Percentiles rank a stretch among this genome's conserved stretches.
Evolutionary conservation across 192 early-diverging fungal species (phyloP).

Genomic region (Tieghemiomyces parasiticus): DNA sequence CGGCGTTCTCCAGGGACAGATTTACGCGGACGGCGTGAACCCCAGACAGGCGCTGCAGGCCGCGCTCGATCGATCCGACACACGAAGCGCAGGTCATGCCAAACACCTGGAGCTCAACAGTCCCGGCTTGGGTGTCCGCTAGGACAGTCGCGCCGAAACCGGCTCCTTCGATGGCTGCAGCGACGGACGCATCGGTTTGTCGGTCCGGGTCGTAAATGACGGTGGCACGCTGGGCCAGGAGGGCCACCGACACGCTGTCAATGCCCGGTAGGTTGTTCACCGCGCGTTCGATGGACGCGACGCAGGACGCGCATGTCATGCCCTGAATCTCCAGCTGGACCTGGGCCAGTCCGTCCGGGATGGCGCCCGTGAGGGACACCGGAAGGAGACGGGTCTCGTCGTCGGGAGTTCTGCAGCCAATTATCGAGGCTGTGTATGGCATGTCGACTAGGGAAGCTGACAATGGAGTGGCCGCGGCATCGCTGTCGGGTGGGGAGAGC

Average conservation of each 20-base stretch:
- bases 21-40: conserved; percentile 53
- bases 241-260: conserved; percentile 57
- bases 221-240: conserved; percentile 68
- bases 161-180: conserved; percentile 46
- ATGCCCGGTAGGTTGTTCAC: conserved; percentile 45
- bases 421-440: too few species aligned
- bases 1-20: conserved; percentile 58
- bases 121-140: conserved; percentile 27
- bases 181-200: conserved; percentile 32
- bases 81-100: conserved; percentile 88
- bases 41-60: conserved; percentile 17
- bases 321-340: conserved; percentile 61
- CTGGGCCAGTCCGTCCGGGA: neutral
- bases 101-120: conserved; percentile 63
- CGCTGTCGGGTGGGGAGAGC: neutral
- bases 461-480: too few species aligned
- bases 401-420: too few species aligned
- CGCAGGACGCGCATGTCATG: conserved; percentile 96
- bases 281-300: conserved; percentile 64
- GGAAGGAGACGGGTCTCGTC: neutral
- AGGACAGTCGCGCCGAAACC: conserved; percentile 57
- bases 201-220: conserved; percentile 42
- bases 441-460: too few species aligned
- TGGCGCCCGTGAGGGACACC: neutral
- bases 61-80: conserved; percentile 61